Evolutionary conservation across 495 filamentous ascomycete species (phyloP), one percentile per base, ranked within the genome.

Genomic region (Podospora bellae-mahoneyi): DNA sequence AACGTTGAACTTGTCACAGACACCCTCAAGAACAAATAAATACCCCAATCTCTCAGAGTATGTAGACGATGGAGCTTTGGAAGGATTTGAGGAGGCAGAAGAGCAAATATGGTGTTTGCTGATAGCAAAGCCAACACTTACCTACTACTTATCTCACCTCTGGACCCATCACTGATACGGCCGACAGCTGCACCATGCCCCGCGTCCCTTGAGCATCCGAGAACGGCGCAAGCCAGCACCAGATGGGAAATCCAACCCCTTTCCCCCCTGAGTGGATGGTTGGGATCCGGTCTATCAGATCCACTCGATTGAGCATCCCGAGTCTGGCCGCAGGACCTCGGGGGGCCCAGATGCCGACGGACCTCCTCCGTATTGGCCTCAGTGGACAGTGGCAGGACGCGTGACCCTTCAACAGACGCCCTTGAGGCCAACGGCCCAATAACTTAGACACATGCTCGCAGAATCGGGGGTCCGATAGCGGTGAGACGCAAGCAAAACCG

Each of bases 151-250:
- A 61, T 18, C 59, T 61, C 6, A 18, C 7, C 16, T 3, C 15
- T 13, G 59, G 23, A 18, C 61, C 32, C 30, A 63, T 39, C 9
- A 39, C 34, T 63, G 61, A 63, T 63, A 63, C 30, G 61, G 19
- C 26, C 59, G 32, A 32, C 19, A 62, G 30, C 30, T 62, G n/a
- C 55, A 48, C 2, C 39, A 6, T 61, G 20, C 59, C 61, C 61
- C 61, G 61, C 61, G 61, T 20, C 23, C 19, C 30, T 32, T 63
- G 10, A 32, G 5, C 18, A 44, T 63, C 61, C 61, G 61, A 63
- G 61, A 63, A 63, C 61, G 61, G 61, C 61, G 61, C 61, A 44
- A 44, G 30, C 7, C 30, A 32, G 7, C 30, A 32, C 30, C 30
- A 32, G 30, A 32, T 7, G 30, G 30, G 30, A 32, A 32, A 32